phyloP scores from a whole-genome alignment of 768 basidiomycete species.

The Lactarius psammicola region DNA sequence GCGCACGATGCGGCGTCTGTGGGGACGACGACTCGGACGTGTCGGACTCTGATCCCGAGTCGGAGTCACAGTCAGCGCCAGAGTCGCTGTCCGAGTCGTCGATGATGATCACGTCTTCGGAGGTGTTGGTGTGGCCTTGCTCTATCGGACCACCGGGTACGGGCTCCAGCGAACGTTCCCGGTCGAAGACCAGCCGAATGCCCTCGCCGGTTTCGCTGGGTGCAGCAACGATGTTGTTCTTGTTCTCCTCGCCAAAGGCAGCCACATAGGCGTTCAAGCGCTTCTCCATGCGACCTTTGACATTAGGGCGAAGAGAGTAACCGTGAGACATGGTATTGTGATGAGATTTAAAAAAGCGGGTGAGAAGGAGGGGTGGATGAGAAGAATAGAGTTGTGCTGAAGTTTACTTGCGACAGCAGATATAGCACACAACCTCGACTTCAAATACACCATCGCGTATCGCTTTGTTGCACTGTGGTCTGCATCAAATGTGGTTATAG shows the following conservation, averaged over 20 bases:
- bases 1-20: not conserved
- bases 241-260: slow-evolving; percentile 11
- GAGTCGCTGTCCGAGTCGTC: slow-evolving; percentile 1
- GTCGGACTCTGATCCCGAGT: not conserved
- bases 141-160: not conserved
- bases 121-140: not conserved
- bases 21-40: not conserved
- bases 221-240: slow-evolving; percentile 1
- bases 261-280: slow-evolving; percentile 11
- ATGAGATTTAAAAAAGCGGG: not conserved
- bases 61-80: not conserved
- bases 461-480: slow-evolving; percentile 1
- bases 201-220: slow-evolving; percentile 14
- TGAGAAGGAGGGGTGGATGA: not conserved
- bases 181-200: slow-evolving; percentile 6
- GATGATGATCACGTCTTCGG: not conserved
- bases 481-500: not conserved
- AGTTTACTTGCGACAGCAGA: not conserved
- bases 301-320: slow-evolving; percentile 17
- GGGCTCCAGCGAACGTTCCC: slow-evolving; percentile 10
- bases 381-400: not conserved
- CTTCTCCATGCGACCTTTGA: slow-evolving; percentile 4
- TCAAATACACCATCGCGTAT: slow-evolving; percentile 1
- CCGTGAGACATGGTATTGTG: slow-evolving; percentile 7
- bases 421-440: not conserved